Evolutionary conservation across 257 asterid genomes (phyloP).

Genomic region (Solanum dulcamara): DNA sequence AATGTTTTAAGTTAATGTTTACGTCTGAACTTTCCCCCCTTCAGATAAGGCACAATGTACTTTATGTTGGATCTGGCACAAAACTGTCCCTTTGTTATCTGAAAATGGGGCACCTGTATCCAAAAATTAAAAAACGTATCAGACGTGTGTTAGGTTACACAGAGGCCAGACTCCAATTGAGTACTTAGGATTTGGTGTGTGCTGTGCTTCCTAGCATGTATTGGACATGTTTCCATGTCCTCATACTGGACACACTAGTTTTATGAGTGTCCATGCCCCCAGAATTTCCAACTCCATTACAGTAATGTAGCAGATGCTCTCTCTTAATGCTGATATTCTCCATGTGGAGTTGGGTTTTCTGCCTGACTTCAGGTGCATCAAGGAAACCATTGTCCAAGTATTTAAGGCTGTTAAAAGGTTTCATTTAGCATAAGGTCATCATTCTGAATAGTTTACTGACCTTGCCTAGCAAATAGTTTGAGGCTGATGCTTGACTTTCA

Average conservation of each 20-base stretch:
- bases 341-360: neutral
- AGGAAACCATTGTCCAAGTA: neutral
- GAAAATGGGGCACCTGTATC: neutral
- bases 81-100: neutral
- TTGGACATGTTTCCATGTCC: neutral
- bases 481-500: neutral
- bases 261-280: neutral
- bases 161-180: neutral
- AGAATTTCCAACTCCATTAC: neutral
- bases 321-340: neutral
- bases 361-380: neutral
- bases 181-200: neutral
- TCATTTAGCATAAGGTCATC: neutral
- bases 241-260: neutral
- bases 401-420: neutral
- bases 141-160: neutral
- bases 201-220: neutral
- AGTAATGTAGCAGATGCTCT: neutral
- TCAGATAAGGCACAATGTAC: neutral
- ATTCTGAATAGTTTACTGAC: neutral
- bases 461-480: neutral
- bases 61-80: neutral
- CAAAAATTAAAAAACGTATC: neutral
- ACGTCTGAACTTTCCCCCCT: neutral
- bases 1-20: neutral